These are phyloP conservation scores for Trichoderma brevicompactum DNA, from an alignment of 2,329 filamentous ascomycete species.

Conservation along the genomic window DNA sequence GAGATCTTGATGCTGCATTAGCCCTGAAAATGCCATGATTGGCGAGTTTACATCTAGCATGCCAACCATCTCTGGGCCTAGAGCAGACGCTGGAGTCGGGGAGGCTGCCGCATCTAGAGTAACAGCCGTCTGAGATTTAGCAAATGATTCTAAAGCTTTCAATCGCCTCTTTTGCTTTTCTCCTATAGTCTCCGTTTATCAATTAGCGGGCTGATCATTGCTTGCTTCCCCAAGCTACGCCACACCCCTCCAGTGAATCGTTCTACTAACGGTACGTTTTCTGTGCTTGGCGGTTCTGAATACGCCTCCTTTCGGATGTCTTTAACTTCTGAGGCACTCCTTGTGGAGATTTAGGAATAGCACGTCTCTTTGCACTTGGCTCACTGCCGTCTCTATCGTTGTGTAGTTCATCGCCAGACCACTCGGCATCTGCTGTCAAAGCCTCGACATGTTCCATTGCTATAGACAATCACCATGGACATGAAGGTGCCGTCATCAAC, in stretches of 20 bases:
- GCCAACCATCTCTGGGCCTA: constrained; percentile 3
- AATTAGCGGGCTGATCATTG: neutral
- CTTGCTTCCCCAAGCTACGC: neutral
- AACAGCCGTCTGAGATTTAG: constrained; percentile 4
- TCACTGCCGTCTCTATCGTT: neutral
- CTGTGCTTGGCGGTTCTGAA: constrained; percentile 47
- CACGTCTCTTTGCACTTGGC: neutral
- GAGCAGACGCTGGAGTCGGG: constrained; percentile 5
- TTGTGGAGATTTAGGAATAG: neutral
- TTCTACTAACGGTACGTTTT: constrained; percentile 54
- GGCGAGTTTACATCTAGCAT: constrained; percentile 6
- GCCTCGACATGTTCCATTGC: neutral
- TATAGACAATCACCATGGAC: neutral
- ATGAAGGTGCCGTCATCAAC: constrained; percentile 15
- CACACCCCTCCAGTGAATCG: neutral
- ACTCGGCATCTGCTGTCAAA: neutral
- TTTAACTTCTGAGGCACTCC: neutral
- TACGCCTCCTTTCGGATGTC: constrained; percentile 34
- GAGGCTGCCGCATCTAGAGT: neutral
- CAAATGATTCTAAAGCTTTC: constrained; percentile 35
- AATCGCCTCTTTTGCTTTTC: constrained; percentile 39
- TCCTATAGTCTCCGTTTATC: constrained; percentile 29
- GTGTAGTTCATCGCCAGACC: neutral
- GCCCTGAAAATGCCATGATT: constrained; percentile 7
- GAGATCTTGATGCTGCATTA: constrained; percentile 11